Percentiles rank a stretch among this genome's conserved stretches.
Conservation (phyloP, 306 rosid species). For the Corylus heterophylla region DNA sequence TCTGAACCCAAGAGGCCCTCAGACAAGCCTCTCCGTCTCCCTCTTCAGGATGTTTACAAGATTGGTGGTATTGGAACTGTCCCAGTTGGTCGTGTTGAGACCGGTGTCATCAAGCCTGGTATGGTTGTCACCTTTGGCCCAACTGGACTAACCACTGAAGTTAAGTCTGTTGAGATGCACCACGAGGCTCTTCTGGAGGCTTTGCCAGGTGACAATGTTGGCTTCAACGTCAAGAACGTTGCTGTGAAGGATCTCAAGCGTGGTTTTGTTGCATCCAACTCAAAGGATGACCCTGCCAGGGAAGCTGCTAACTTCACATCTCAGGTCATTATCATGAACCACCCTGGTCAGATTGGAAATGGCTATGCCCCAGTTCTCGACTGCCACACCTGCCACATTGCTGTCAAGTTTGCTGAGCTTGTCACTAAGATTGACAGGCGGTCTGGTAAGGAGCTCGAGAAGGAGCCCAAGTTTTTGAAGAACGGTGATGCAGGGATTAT, state of each 20-base stretch:
- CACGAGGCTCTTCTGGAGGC: constrained; percentile 44
- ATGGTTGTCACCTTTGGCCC: constrained; percentile 43
- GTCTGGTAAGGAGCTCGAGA: constrained; percentile 35
- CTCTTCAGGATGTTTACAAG: constrained; percentile 40
- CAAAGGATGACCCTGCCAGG: constrained; percentile 38
- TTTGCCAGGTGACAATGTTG: constrained; percentile 41
- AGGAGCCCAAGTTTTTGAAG: constrained; percentile 42
- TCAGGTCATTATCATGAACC: constrained; percentile 55
- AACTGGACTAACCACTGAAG: constrained; percentile 38
- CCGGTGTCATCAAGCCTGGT: constrained; percentile 39
- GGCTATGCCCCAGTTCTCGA: constrained; percentile 48
- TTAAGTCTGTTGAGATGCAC: constrained; percentile 52
- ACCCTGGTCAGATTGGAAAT: constrained; percentile 43
- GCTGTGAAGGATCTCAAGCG: constrained; percentile 49
- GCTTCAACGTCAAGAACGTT: constrained; percentile 44
- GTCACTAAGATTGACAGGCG: constrained; percentile 45
- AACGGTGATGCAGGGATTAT: constrained; percentile 49
- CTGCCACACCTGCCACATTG: constrained; percentile 51
- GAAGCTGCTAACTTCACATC: constrained; percentile 41
- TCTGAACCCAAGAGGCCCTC: constrained; percentile 41
- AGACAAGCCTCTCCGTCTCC: constrained; percentile 40
- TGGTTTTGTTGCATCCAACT: constrained; percentile 44
- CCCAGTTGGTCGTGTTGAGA: constrained; percentile 41
- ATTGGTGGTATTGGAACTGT: constrained; percentile 50
- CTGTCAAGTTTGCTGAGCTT: constrained; percentile 40